A percentile compares a stretch with the other conserved stretches of the same genome.
Conservation (phyloP, 2,329 filamentous ascomycete genomes). For the Ophiostoma tasmaniense region DNA sequence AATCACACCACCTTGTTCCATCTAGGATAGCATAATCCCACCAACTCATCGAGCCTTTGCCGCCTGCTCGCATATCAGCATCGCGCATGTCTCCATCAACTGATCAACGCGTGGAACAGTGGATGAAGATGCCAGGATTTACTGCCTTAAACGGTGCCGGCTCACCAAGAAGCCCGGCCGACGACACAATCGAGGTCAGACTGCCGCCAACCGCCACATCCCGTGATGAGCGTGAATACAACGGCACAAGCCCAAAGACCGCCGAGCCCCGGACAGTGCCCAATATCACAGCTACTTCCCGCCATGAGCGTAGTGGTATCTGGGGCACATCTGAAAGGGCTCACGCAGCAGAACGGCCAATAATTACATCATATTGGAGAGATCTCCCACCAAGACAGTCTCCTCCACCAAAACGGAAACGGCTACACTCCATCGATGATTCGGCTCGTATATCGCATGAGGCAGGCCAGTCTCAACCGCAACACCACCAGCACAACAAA, state of each 20-base stretch:
- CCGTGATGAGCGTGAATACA: constrained; percentile 28
- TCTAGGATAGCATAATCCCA: neutral
- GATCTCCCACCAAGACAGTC: constrained; percentile 29
- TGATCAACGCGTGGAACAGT: constrained; percentile 17
- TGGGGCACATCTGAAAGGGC: constrained; percentile 28
- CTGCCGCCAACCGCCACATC: constrained; percentile 24
- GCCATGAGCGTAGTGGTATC: constrained; percentile 34
- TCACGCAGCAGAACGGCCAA: constrained; percentile 28
- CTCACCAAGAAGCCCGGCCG: constrained; percentile 32
- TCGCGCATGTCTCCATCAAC: constrained; percentile 15
- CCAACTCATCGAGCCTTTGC: neutral
- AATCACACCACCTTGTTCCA: neutral
- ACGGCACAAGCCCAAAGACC: constrained; percentile 14
- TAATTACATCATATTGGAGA: constrained; percentile 35
- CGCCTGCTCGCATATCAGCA: neutral
- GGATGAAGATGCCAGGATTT: constrained; percentile 41
- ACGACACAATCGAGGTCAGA: constrained; percentile 19
- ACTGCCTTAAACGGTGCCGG: constrained; percentile 40
- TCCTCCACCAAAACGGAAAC: constrained; percentile 57
- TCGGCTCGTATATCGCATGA: constrained; percentile 18
- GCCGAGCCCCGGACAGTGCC: constrained; percentile 24
- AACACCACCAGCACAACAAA: constrained; percentile 24
- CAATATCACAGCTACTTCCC: constrained; percentile 24
- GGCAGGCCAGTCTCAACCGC: constrained; percentile 18
- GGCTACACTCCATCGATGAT: constrained; percentile 49